Conservation (phyloP, 2,329 filamentous ascomycete species). For the Didymella glomerata region DNA sequence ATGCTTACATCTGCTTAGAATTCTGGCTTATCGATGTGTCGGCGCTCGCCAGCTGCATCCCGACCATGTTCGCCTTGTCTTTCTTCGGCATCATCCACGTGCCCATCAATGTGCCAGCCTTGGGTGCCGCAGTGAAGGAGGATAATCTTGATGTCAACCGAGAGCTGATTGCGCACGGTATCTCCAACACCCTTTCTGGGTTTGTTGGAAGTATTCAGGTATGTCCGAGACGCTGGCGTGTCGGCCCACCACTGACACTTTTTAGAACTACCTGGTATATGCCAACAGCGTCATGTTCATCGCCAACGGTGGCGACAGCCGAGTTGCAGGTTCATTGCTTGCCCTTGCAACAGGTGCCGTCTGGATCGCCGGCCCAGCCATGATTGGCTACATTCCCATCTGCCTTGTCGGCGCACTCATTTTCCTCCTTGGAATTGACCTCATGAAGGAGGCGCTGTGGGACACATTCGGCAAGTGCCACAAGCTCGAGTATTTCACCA, state of each 20-base stretch:
- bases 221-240: slow-evolving; percentile 9
- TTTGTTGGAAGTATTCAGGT: slow-evolving; percentile 82
- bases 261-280: slow-evolving; percentile 92
- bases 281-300: slow-evolving; percentile 98
- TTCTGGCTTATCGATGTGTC: slow-evolving; percentile 83
- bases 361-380: slow-evolving; percentile 82
- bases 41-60: slow-evolving; percentile 82
- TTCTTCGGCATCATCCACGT: slow-evolving; percentile 98
- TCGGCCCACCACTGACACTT: too few species aligned
- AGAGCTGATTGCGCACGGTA: slow-evolving; percentile 89
- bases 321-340: slow-evolving; percentile 85
- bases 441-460: slow-evolving; percentile 87
- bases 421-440: slow-evolving; percentile 91
- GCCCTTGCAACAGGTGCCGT: slow-evolving; percentile 81
- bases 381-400: slow-evolving; percentile 94
- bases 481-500: slow-evolving; percentile 85
- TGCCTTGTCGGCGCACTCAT: slow-evolving; percentile 97
- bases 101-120: slow-evolving; percentile 94
- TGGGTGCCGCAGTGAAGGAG: slow-evolving; percentile 89
- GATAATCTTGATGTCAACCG: slow-evolving; percentile 91
- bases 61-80: slow-evolving; percentile 94
- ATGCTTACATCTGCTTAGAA: slow-evolving; percentile 60
- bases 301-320: slow-evolving; percentile 85
- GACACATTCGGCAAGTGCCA: slow-evolving; percentile 89
- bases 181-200: slow-evolving; percentile 91